A percentile compares a stretch with the other conserved stretches of the same genome.
phyloP scores from a whole-genome alignment of 352 stramenopile genomes.

The Phytophthora pluvialis region DNA sequence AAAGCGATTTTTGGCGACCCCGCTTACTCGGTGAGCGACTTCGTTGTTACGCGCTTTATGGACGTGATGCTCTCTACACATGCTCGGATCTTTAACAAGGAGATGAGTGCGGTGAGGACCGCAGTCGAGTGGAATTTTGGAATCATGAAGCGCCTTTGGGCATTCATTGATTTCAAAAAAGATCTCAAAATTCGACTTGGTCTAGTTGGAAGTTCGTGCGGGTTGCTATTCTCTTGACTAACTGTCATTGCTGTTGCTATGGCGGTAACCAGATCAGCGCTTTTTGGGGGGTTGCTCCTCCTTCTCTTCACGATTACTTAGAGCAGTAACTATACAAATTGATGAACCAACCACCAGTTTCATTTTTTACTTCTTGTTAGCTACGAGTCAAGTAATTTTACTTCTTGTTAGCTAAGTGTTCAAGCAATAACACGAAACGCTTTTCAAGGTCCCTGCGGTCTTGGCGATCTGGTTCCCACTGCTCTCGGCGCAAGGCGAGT shows the following conservation, averaged over 20 bases:
- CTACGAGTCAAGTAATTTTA: too few relatives aligned
- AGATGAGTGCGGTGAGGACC: not conserved
- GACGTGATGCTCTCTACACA: not conserved
- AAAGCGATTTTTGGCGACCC: not conserved
- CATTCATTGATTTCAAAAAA: not conserved
- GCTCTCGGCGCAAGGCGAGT: not conserved
- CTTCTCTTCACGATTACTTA: not conserved
- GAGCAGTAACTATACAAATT: too few relatives aligned
- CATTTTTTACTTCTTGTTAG: too few relatives aligned
- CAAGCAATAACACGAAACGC: not conserved
- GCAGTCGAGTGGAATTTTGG: conserved; percentile 1
- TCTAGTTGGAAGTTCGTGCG: not conserved
- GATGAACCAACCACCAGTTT: too few relatives aligned
- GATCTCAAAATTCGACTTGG: not conserved
- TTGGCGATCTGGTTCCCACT: not conserved
- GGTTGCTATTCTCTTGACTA: not conserved
- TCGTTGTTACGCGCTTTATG: conserved; percentile 1
- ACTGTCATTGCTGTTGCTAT: not conserved
- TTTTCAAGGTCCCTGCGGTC: not conserved
- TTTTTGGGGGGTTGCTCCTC: not conserved
- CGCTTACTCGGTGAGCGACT: not conserved
- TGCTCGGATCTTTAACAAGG: not conserved
- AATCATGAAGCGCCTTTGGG: not conserved
- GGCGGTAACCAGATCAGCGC: not conserved
- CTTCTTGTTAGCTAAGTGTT: not conserved